Conservation (phyloP, 2,329 filamentous ascomycete species). For the Talaromyces piceae region DNA sequence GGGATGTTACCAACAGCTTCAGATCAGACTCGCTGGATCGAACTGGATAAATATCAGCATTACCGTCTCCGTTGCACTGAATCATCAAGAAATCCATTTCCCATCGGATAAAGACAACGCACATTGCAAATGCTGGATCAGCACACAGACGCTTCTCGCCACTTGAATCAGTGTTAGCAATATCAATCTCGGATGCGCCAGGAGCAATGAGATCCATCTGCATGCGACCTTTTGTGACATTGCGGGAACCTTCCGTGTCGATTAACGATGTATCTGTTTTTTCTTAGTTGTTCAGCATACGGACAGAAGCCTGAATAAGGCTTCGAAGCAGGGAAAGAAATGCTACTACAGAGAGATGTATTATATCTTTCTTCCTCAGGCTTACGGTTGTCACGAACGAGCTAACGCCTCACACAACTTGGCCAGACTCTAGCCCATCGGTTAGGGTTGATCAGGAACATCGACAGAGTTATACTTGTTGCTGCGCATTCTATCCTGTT, state of each 20-base stretch:
- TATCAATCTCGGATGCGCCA: constrained; percentile 6
- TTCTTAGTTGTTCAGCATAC: background rate
- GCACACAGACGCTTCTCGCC: constrained; percentile 6
- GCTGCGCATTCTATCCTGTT: too few relatives aligned
- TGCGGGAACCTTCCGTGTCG: background rate
- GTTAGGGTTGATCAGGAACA: too few relatives aligned
- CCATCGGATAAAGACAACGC: constrained; percentile 11
- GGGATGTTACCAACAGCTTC: background rate
- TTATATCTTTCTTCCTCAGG: background rate
- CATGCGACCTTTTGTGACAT: constrained; percentile 2
- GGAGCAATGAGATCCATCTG: constrained; percentile 11
- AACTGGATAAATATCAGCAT: constrained; percentile 12
- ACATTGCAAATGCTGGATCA: constrained; percentile 10
- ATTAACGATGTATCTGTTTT: background rate
- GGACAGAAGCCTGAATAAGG: background rate
- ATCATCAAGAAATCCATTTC: constrained; percentile 10
- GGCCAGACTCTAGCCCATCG: too few relatives aligned
- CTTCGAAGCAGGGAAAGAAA: background rate
- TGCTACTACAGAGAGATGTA: background rate
- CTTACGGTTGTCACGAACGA: background rate
- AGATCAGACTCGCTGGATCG: constrained; percentile 4
- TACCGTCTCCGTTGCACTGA: constrained; percentile 11
- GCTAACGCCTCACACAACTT: too few relatives aligned
- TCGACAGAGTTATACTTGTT: too few relatives aligned
- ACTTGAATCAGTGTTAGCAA: constrained; percentile 9